Evolutionary conservation across 148 eudicot genomes (phyloP).

Genomic region (Polygonum aviculare): DNA sequence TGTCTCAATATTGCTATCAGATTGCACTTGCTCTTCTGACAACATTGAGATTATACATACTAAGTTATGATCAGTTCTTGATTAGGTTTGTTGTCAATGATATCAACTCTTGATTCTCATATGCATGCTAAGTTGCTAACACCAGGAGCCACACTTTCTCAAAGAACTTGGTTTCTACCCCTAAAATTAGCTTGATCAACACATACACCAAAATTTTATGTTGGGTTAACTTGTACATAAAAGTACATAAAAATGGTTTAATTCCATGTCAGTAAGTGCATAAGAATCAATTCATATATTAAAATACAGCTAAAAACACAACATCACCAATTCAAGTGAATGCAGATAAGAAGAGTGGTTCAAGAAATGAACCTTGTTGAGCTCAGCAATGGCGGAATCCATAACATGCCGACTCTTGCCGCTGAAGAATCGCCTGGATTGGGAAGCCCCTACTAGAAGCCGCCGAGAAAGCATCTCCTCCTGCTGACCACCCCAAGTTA

Average conservation of each 20-base stretch:
- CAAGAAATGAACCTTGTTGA: constrained; percentile 48
- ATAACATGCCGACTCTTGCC: constrained; percentile 27
- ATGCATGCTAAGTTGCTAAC: not conserved
- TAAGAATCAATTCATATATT: not conserved
- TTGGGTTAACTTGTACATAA: not conserved
- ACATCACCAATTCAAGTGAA: not conserved
- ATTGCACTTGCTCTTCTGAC: not conserved
- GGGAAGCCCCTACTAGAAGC: constrained; percentile 20
- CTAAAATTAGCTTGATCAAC: not conserved
- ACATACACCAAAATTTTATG: not conserved
- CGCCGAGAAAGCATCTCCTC: constrained; percentile 46
- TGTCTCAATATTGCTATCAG: not conserved
- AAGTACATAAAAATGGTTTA: not conserved
- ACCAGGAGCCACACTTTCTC: not conserved
- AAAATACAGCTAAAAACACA: not conserved
- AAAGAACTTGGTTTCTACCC: too few relatives aligned
- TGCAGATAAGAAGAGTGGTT: not conserved
- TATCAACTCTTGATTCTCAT: not conserved
- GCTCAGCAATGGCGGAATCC: constrained; percentile 47
- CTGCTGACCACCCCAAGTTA: not conserved
- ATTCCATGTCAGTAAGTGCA: not conserved
- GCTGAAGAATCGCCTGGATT: constrained; percentile 31
- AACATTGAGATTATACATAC: not conserved
- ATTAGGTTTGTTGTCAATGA: not conserved
- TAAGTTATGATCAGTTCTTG: too few relatives aligned